phyloP scores from a whole-genome alignment of 2,329 filamentous ascomycete genomes.

The Thielaviopsis musarum region DNA sequence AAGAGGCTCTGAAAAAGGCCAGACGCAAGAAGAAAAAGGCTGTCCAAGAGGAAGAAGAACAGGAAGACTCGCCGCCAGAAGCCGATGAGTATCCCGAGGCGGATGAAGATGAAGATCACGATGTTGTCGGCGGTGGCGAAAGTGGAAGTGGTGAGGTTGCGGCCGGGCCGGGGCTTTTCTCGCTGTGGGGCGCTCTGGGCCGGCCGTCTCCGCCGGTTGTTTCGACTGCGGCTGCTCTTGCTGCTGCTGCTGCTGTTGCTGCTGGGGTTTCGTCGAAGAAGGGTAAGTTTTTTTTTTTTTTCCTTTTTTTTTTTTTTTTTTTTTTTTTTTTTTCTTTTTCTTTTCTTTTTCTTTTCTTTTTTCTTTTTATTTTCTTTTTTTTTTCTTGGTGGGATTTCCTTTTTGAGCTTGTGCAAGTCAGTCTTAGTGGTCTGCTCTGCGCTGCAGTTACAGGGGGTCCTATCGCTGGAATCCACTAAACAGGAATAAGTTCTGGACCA shows the following conservation, averaged over 20 bases:
- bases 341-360: neutral
- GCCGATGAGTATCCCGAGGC: neutral
- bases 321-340: neutral
- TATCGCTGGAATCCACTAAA: no score
- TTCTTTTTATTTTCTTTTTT: neutral
- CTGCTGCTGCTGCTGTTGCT: conserved; percentile 17
- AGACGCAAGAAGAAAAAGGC: conserved; percentile 8
- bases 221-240: no score
- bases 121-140: neutral
- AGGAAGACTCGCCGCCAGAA: conserved; percentile 2
- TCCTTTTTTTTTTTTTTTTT: neutral
- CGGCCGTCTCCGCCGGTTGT: neutral
- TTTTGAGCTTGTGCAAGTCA: no score
- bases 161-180: neutral
- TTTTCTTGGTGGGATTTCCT: no score
- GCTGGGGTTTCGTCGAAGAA: conserved; percentile 31
- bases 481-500: no score
- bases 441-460: no score
- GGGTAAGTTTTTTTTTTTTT: conserved; percentile 19
- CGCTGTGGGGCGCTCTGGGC: neutral
- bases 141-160: no score
- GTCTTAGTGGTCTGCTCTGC: no score
- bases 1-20: conserved; percentile 13
- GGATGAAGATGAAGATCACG: neutral
- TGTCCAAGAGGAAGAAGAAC: neutral